A percentile compares a stretch with the other conserved stretches of the same genome.
Evolutionary conservation across 1,284 basidiomycete species (phyloP).

Genomic region (Cryptococcus sp.): DNA sequence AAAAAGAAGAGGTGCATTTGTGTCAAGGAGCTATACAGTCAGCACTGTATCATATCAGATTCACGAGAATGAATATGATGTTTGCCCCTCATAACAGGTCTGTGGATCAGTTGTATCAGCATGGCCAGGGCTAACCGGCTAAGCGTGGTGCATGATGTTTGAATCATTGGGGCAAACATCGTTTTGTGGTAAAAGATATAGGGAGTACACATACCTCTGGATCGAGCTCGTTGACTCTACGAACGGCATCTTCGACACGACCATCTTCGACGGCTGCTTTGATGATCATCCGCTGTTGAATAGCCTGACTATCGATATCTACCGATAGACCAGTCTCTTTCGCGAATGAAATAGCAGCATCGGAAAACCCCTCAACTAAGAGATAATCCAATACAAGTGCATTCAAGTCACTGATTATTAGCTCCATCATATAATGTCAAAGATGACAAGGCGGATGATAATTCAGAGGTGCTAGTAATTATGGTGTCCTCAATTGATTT

Average conservation of each 20-base stretch:
- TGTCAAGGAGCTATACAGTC: slow-evolving; percentile 72
- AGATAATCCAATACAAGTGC: slow-evolving; percentile 97
- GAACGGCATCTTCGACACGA: slow-evolving; percentile 90
- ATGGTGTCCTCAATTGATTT: slow-evolving; percentile 50
- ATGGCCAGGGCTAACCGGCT: slow-evolving; percentile 56
- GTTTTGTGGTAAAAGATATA: slow-evolving; percentile 2
- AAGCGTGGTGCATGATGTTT: slow-evolving; percentile 98
- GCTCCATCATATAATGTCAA: background rate
- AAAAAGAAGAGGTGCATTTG: slow-evolving; percentile 84
- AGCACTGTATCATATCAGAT: slow-evolving; percentile 40
- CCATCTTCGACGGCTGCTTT: slow-evolving; percentile 89
- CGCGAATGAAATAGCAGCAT: slow-evolving; percentile 90
- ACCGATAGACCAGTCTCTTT: slow-evolving; percentile 70
- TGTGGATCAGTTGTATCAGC: slow-evolving; percentile 48
- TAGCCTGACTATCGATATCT: slow-evolving; percentile 77
- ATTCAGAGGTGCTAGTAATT: slow-evolving; percentile 52
- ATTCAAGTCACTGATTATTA: slow-evolving; percentile 74
- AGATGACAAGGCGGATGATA: slow-evolving; percentile 4
- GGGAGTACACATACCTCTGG: slow-evolving; percentile 72
- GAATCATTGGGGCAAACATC: slow-evolving; percentile 62
- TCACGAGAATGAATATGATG: background rate
- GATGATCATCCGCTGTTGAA: slow-evolving; percentile 90
- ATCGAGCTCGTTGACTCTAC: slow-evolving; percentile 88
- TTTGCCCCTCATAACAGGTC: slow-evolving; percentile 50
- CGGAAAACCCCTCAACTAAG: slow-evolving; percentile 94